A percentile compares a stretch with the other conserved stretches of the same genome.
phyloP scores from a whole-genome alignment of 495 filamentous ascomycete species.

The Usnea hakonensis region DNA sequence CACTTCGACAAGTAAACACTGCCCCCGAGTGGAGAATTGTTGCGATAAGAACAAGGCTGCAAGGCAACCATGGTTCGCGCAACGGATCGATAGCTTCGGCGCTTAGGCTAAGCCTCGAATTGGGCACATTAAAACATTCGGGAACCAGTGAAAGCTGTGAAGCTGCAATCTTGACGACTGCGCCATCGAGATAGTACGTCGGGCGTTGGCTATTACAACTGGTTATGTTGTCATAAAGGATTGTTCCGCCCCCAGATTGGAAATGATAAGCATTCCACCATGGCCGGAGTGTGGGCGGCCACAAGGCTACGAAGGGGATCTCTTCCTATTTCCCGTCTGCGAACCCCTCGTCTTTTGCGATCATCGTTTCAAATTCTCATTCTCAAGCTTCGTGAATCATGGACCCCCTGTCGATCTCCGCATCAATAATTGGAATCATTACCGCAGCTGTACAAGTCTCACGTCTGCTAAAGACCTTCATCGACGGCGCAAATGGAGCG shows the following conservation, averaged over 20 bases:
- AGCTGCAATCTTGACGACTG: not conserved
- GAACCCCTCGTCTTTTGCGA: not conserved
- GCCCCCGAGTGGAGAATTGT: not conserved
- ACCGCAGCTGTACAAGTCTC: conserved; percentile 20
- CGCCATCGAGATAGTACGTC: not conserved
- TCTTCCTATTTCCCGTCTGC: not conserved
- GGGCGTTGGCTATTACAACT: not conserved
- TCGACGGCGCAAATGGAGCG: conserved; percentile 17
- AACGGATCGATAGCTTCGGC: not conserved
- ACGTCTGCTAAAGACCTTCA: conserved; percentile 15
- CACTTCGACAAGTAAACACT: not conserved
- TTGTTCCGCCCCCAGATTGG: not conserved
- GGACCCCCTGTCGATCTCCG: conserved; percentile 23
- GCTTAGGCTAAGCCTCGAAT: not conserved
- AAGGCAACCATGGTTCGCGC: not conserved
- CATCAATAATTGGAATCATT: conserved; percentile 20
- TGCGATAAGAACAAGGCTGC: conserved; percentile 4
- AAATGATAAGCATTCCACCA: not conserved
- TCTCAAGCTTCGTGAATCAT: conserved; percentile 1
- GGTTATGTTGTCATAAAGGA: not conserved
- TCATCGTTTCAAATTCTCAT: not conserved
- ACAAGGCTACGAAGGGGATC: not conserved
- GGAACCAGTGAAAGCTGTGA: not conserved
- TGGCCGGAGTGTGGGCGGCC: not conserved
- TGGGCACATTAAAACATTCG: not conserved